phyloP scores from a whole-genome alignment of 75 land plant species.

The Adiantum capillusveneris region DNA sequence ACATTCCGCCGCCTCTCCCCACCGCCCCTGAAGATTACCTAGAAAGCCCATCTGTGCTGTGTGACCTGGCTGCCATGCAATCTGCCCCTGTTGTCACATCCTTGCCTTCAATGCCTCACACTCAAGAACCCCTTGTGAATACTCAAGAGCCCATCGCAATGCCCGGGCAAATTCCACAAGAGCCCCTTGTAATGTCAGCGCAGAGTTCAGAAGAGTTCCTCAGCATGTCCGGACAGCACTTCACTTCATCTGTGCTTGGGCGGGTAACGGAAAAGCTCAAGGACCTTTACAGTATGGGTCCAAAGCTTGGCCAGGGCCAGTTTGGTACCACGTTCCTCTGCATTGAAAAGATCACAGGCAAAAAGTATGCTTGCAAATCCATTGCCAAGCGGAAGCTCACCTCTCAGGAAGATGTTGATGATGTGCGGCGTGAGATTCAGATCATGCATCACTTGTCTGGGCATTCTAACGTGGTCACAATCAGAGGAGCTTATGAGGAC shows the following conservation, averaged over 20 bases:
- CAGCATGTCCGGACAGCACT: not conserved
- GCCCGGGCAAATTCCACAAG: not conserved
- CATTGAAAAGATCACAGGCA: conserved; percentile 50
- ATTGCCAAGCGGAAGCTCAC: conserved; percentile 85
- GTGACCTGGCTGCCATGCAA: too few species aligned
- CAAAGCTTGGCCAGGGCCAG: conserved; percentile 79
- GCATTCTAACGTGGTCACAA: conserved; percentile 72
- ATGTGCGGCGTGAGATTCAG: conserved; percentile 88
- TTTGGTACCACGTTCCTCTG: conserved; percentile 74
- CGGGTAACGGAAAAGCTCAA: conserved; percentile 44
- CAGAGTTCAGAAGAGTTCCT: too few species aligned
- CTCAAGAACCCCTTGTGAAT: not conserved
- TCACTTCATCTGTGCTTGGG: conserved; percentile 38
- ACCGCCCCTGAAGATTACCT: too few species aligned
- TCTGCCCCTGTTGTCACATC: not conserved
- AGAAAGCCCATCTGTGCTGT: too few species aligned
- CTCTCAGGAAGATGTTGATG: conserved; percentile 80
- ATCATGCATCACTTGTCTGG: conserved; percentile 91
- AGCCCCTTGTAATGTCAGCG: too few species aligned
- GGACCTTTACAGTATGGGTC: conserved; percentile 55
- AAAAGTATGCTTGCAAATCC: conserved; percentile 71
- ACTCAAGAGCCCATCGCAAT: not conserved
- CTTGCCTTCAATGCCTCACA: not conserved
- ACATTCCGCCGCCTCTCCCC: too few species aligned
- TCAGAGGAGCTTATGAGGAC: conserved; percentile 84